Evolutionary conservation across 2,329 filamentous ascomycete species (phyloP), one percentile per base, ranked within the genome.

Genomic region (Sporothrix brasiliensis): DNA sequence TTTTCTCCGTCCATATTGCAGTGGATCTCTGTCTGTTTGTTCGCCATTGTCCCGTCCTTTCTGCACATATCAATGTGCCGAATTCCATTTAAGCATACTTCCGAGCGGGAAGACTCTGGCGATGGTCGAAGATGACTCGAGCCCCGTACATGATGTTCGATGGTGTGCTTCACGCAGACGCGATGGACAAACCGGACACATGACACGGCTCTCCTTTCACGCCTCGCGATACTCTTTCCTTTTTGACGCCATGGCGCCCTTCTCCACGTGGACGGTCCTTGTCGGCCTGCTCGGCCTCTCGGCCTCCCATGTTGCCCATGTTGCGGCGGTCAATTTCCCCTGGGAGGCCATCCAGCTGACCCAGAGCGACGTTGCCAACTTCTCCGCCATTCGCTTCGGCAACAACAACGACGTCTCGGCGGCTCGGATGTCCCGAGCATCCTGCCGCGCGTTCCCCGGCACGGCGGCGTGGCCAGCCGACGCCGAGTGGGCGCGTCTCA

Each of bases 361-460:
- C 41, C 44, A 65, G 49, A 21, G 24, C 41, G 53, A 56, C 21
- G 56, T 68, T 52, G 71, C 30, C 52, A 69, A 69, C 53, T 72
- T 72, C 39, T 58, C 69, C 14, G 71, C 69, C 47, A 34, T 72
- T 11, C 47, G 47, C 6, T 72, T 72, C 24, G 71, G 69, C 41
- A 67, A 63, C 47, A 11, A 61, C 41, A 19, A 58, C 30, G 4
- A 39, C 9, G 19, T 39, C 24, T n/a, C 21, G 4, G 30, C 34
- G 7, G n/a, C 16, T 1, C 14, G 5, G 16, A 5, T 3, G 58
- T 4, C 47, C 16, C 39, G 5, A 47, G 24, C 70, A 0, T 75
- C 74, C 30, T 79, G 79, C 69, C 79, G 76, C 47, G 75, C 73
- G 27, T 76, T 75, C 65, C 77, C 78, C 1, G 77, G 76, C 10